These are phyloP conservation scores for Tolypocladium album DNA, from an alignment of 2,329 filamentous ascomycete genomes.

Conservation along the genomic window DNA sequence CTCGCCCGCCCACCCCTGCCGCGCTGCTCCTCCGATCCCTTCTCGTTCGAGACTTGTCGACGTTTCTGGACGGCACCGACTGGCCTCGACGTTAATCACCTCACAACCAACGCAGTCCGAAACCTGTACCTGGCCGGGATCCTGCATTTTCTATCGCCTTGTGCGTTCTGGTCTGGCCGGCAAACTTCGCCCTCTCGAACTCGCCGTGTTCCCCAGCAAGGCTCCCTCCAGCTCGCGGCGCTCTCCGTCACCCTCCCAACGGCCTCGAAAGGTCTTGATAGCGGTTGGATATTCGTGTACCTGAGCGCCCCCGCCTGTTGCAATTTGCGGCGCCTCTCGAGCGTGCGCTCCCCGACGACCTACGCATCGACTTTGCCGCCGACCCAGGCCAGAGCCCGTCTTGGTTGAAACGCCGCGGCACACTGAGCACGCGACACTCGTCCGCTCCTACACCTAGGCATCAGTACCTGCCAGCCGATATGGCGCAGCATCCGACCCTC, in stretches of 20 bases:
- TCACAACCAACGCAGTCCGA: neutral
- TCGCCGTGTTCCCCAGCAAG: neutral
- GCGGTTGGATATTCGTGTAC: neutral
- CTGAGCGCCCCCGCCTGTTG: neutral
- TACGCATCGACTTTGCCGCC: neutral
- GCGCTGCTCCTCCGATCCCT: neutral
- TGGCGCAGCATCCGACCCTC: conserved; percentile 34
- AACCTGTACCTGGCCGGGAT: neutral
- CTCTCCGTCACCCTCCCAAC: neutral
- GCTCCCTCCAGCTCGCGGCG: neutral
- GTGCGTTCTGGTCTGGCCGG: neutral
- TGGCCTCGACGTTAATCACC: neutral
- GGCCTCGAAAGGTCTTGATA: neutral
- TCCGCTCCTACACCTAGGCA: neutral
- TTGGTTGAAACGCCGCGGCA: neutral
- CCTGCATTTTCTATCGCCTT: neutral
- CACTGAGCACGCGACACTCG: neutral
- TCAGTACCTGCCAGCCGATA: conserved; percentile 7
- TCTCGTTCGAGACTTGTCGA: neutral
- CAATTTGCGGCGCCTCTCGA: neutral
- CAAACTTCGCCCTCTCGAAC: neutral
- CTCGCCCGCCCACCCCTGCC: neutral
- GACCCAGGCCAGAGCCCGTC: neutral
- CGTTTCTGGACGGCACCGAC: neutral
- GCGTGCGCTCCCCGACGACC: neutral